Evolutionary conservation across 148 eudicot genomes (phyloP).

Genomic region (Beta vulgaris): DNA sequence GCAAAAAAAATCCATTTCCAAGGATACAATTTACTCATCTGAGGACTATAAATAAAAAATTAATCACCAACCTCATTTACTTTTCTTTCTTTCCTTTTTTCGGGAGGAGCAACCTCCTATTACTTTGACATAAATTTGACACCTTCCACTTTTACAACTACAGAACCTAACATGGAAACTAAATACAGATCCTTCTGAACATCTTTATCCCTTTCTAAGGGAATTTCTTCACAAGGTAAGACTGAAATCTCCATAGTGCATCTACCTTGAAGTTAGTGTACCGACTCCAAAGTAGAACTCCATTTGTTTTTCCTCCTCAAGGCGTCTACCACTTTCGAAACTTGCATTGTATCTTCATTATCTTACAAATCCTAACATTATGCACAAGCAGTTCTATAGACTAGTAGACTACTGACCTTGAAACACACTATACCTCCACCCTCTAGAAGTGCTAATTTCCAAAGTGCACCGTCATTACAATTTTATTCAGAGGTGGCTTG

Average conservation of each 20-base stretch:
- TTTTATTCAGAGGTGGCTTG: constrained; percentile 2
- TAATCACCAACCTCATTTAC: too few relatives aligned
- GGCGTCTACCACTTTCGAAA: background rate
- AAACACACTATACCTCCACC: too few relatives aligned
- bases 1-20: too few relatives aligned
- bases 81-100: too few relatives aligned
- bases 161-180: background rate
- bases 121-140: background rate
- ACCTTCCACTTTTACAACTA: background rate
- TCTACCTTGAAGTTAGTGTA: background rate
- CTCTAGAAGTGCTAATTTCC: background rate
- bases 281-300: too few relatives aligned
- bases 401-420: background rate
- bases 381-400: background rate
- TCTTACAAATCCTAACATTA: background rate
- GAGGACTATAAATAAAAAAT: too few relatives aligned
- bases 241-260: background rate
- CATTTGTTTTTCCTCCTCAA: background rate
- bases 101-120: background rate
- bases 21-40: too few relatives aligned
- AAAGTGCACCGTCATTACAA: background rate
- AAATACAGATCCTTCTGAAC: too few relatives aligned
- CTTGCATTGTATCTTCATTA: background rate
- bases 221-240: background rate
- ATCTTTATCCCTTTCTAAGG: background rate